These are phyloP conservation scores for Dalbergia cochinchinensis DNA, from an alignment of 306 rosid species.

Conservation along the genomic window DNA sequence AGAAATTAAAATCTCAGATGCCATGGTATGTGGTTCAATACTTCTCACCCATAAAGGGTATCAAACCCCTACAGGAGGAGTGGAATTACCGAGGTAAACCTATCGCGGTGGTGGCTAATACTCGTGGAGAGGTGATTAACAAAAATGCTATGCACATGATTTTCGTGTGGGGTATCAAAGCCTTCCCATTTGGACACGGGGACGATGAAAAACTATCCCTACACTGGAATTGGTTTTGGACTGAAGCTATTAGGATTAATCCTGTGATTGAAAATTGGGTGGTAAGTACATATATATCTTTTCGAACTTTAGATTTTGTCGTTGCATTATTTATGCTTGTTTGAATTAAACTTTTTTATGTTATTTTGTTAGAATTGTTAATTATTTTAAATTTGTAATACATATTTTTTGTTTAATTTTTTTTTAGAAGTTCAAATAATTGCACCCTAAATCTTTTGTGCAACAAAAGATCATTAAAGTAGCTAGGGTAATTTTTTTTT, in stretches of 20 bases:
- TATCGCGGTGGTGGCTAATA: neutral
- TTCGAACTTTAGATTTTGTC: neutral
- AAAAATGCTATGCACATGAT: slow-evolving; percentile 53
- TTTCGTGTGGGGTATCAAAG: slow-evolving; percentile 37
- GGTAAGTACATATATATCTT: neutral
- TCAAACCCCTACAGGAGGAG: slow-evolving; percentile 43
- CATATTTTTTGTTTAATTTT: no score
- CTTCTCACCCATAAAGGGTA: slow-evolving; percentile 28
- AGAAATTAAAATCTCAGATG: slow-evolving; percentile 35
- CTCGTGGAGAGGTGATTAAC: slow-evolving; percentile 47
- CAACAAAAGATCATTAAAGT: no score
- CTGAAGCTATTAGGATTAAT: neutral
- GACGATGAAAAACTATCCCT: neutral
- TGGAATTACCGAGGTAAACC: slow-evolving; percentile 55
- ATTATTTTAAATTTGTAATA: no score
- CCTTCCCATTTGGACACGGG: slow-evolving; percentile 43
- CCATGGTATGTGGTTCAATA: slow-evolving; percentile 51
- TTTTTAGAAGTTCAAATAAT: no score
- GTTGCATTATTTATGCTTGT: no score
- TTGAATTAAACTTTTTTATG: no score
- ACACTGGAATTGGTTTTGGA: slow-evolving; percentile 13
- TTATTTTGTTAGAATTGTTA: no score
- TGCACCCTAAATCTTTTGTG: no score
- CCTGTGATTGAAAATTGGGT: slow-evolving; percentile 6
- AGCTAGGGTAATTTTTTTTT: no score